Evolutionary conservation across 768 basidiomycete species (phyloP), one percentile per base, ranked within the genome.

Genomic region (Cyclocybe aegerita): DNA sequence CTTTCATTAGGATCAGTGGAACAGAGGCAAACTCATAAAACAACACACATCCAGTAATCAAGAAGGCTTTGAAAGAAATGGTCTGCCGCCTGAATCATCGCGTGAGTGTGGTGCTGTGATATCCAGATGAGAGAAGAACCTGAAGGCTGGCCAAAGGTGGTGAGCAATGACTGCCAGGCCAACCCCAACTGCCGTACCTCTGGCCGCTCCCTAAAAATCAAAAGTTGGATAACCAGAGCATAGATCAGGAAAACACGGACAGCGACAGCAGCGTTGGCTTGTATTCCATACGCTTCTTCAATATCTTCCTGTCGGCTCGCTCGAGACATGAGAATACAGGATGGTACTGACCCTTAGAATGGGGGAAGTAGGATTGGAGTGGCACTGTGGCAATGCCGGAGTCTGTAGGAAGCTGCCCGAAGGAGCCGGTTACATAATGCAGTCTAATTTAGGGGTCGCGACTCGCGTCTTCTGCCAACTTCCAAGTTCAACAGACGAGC

Each of bases 11-110:
- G 48, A 16, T 35, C 32, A 39, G 38, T 10, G 14, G 14, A 46
- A 38, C 36, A 50, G 38, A 39, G 42, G 30, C 29, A 42, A n/a
- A 17, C 43, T 46, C 17, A 47, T 23, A 16, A 37, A n/a, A 46
- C 30, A 16, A 74, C 82, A 58, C 60, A 91, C 90, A 83, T 49
- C 81, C 78, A 30, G 83, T 82, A 6, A 91, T 78, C 4, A 93
- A 68, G 64, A 90, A 93, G 1, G 78, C 82, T 66, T 94, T 94
- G 74, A 92, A 82, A 3, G 88, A 80, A 14, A 90, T 74, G 0
- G 89, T 88, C 65, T 92, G 91, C 15, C 86, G 82, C 55, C 91
- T 92, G 54, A 7, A 23, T 6, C 15, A 48, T 23, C 35, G 40
- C 32, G 39, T 40, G 42, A 38, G 34, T 43, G 34, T 11, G 14